Base-by-base conservation (phyloP, 768 basidiomycete species). In the Sarcomyxa edulis region DNA sequence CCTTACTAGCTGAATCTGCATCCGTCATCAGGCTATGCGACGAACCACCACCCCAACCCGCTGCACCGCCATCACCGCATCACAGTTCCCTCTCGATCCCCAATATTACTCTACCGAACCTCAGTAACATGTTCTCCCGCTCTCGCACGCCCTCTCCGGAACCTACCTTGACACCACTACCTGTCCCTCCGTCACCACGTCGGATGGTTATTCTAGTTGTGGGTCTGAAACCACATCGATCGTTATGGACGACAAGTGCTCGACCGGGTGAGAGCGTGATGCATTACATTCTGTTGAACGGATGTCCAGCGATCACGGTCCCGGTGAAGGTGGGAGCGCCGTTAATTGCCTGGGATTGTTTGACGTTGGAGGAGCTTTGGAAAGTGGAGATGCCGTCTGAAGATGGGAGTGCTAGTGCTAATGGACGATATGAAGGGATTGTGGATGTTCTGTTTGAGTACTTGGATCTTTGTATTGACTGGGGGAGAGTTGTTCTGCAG, bases 251-350 rank as follows among this genome's bases (percentile, higher is more conserved):
- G 11, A 69, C 73, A 1, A 74, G 73, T 47, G 71, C 71, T 14
- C 64, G 80, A 0, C 78, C 79, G 2, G 62, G 64, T 20, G 78
- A 82, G 58, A 79, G 76, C 47, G 76, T 82, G 9, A 69, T 82
- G 12, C 69, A 75, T 40, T 82, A 82, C 50, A 59, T 74, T 40
- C 60, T 82, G 15, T 64, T 80, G 28, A 78, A 78, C 52, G 78
- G 78, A 5, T 77, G 75, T 50, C 76, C 78, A 1, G 68, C 74
- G 5, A 54, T 82, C 25, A 73, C 81, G 6, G 57, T 81, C 2
- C 79, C 79, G 5, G 78, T 69, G 29, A 76, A 73, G 53, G 45
- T 67, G 7, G 79, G 79, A 20, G 72, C 73, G 26, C 80, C 79
- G n/a, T 65, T 83, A 25, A 48, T 79, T 18, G 75, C 76, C 7